A percentile compares a stretch with the other conserved stretches of the same genome.
These are phyloP conservation scores for Canavalia gladiata DNA, from an alignment of 306 rosid genomes.

Conservation along the genomic window DNA sequence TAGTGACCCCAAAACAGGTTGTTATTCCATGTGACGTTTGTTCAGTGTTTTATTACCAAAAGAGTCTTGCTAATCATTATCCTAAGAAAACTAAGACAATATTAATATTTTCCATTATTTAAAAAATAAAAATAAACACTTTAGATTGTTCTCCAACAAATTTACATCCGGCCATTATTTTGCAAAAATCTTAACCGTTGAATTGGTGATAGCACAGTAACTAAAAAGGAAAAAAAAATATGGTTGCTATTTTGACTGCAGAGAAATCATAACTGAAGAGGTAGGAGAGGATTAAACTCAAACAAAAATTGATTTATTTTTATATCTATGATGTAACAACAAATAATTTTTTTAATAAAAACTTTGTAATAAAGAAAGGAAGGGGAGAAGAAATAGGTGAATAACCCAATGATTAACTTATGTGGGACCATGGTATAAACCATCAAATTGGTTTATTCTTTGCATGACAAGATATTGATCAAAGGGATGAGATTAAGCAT, in stretches of 20 bases:
- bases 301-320: not conserved
- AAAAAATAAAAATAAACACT: too few relatives aligned
- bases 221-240: too few relatives aligned
- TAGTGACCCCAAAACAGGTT: conserved; percentile 43
- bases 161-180: too few relatives aligned
- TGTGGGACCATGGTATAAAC: not conserved
- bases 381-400: not conserved
- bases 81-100: not conserved
- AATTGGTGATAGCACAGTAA: too few relatives aligned
- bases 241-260: too few relatives aligned
- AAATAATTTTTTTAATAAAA: not conserved
- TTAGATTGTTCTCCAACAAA: too few relatives aligned
- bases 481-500: conserved; percentile 10
- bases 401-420: conserved; percentile 42
- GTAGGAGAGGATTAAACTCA: too few relatives aligned
- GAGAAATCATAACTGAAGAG: too few relatives aligned
- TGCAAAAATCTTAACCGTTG: too few relatives aligned
- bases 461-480: conserved; percentile 22
- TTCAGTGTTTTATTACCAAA: conserved; percentile 36
- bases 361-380: not conserved
- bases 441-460: conserved; percentile 17
- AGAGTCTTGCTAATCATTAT: conserved; percentile 30
- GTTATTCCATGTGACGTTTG: conserved; percentile 53
- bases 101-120: not conserved
- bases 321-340: not conserved